Base-by-base conservation (phyloP, 768 basidiomycete genomes). In the Trametes coccinea region DNA sequence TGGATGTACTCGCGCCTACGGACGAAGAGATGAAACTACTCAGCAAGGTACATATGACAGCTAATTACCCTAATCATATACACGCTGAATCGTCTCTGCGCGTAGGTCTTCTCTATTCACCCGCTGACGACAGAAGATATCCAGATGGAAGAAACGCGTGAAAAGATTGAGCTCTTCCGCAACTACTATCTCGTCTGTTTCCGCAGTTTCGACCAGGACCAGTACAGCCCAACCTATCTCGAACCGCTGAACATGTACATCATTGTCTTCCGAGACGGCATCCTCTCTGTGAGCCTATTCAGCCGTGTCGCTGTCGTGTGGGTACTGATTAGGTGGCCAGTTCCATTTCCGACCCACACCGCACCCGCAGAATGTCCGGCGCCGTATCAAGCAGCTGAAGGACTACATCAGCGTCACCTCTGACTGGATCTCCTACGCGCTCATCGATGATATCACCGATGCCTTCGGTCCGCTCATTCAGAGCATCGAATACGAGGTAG, bases 181-280 rank as follows among this genome's bases (percentile, higher is more conserved):
- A 96, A 96, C 73, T 99, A 99, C 74, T 98, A 98, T 73, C 86
- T 99, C 55, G 97, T 98, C 63, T 98, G 96, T 81, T 99, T 99
- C 81, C 89, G 97, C 64, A 92, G 93, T 65, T 98, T 99, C 78
- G 97, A 99, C 75, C 97, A 99, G 79, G 97, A 98, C 74, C 90
- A 88, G 27, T 98, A 98, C 78, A 93, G 92, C 69, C 95, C 95
- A 16, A 98, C 95, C 1, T 89, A 98, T 74, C 87, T 99, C 48
- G 96, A 99, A 73, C 97, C 97, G 14, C 80, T 98, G 65, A 99
- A 99, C 77, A 98, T 98, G 96, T 99, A 99, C 76, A 96, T 99
- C 67, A 92, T 98, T 68, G 97, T 99, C 51, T 98, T 99, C 78
- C 84, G 96, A 27, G 97, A 98, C 73, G 97, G 97, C 16, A 98